Base-by-base conservation (phyloP, 805 yeast species). In the Kuraishia borneana region DNA sequence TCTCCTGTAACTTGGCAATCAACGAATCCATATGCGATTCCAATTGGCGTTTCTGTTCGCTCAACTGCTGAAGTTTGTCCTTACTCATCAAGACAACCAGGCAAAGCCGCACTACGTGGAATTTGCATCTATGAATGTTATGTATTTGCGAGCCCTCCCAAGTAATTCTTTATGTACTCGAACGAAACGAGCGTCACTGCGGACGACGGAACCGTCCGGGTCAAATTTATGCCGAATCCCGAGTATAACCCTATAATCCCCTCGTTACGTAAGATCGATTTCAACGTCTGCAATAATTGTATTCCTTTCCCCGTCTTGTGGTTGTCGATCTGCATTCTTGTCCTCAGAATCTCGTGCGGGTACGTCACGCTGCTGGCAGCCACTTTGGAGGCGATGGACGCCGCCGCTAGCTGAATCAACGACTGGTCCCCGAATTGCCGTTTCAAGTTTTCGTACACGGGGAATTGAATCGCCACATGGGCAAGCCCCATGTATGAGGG, bases 401-500 rank as follows among this genome's bases (percentile, higher is more conserved):
- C 94, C 17, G 63, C 44, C 2, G 77, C 64, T 27, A 76, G 53
- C 39, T 70, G 67, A 14, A 20, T 21, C 9, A 21, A 18, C 13
- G 21, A 7, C 12, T 10, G 7, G 13, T 13, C 13, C 8, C 10
- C 21, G 20, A 83, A 64, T 21, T 63, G n/a, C 16, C 53, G 51
- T 50, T 89, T 89, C 42, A 89, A 62, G 44, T 73, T 67, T 50
- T 89, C 98, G 54, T 89, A 89, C 7, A 87, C 73, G 21, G 97
- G 97, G 65, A 89, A 89, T 56, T 89, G 97, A 34, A 89, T 82
- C 1, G 96, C 97, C 30, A 89, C 97, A 54, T 89, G 97, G 27
- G 83, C 63, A 21, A 89, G 65, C 0, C 98, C 98, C 46, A 89
- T 73, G 38, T 89, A 63, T 0, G 96, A 88, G 2, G 97, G 96